These are phyloP conservation scores for Hordeum pubiflorum DNA, from an alignment of 202 grass and related monocot genomes.

Conservation along the genomic window DNA sequence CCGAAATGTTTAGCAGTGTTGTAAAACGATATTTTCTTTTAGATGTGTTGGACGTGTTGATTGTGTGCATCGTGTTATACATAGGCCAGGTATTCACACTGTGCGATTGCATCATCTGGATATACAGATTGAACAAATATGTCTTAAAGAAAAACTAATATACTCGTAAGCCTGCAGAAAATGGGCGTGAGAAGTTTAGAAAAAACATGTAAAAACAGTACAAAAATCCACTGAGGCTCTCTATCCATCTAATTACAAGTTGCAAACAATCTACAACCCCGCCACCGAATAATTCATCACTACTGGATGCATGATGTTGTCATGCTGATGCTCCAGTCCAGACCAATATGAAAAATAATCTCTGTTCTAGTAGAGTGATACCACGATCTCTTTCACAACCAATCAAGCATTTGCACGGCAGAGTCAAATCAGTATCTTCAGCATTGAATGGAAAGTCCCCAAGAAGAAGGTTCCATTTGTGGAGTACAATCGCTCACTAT, in stretches of 20 bases:
- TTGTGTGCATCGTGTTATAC: no score
- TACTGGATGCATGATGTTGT: background rate
- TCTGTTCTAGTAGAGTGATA: background rate
- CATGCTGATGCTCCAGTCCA: background rate
- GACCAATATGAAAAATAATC: background rate
- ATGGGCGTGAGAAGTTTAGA: no score
- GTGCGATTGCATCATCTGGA: no score
- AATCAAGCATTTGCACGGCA: background rate
- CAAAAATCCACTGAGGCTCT: background rate
- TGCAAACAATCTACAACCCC: background rate
- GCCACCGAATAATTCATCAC: background rate
- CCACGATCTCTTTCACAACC: background rate
- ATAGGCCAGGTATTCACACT: no score
- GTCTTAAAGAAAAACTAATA: no score
- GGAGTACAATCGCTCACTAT: background rate
- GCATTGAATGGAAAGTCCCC: background rate
- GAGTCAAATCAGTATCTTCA: background rate
- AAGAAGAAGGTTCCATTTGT: background rate
- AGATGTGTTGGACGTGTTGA: no score
- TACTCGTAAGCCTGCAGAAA: no score
- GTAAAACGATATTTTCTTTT: no score
- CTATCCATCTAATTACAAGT: background rate
- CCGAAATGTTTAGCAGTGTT: no score
- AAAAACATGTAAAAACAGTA: no score
- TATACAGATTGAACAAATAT: no score